Evolutionary conservation across 139 green algal species (phyloP).

Genomic region (Chlamydomonas applanata): DNA sequence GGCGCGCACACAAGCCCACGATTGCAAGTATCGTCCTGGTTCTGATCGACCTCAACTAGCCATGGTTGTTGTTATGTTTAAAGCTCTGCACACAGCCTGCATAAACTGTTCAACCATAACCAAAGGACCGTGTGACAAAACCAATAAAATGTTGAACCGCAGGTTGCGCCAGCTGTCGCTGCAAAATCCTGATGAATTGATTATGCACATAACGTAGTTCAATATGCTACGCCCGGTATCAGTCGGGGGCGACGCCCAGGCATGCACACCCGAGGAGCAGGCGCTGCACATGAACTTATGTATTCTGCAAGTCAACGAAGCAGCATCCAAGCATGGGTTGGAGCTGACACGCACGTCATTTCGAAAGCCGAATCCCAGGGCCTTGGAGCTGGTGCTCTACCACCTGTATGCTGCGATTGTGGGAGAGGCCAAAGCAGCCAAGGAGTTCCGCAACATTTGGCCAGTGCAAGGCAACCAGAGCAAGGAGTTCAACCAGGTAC

Average conservation of each 20-base stretch:
- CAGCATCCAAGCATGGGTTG: conserved; percentile 15
- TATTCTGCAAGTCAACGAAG: conserved; percentile 24
- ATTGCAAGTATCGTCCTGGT: background rate
- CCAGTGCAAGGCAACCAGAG: conserved; percentile 41
- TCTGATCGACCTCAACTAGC: no score
- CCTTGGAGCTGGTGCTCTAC: conserved; percentile 43
- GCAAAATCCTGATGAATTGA: no score
- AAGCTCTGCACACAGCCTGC: no score
- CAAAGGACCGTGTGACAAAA: no score
- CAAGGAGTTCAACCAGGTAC: conserved; percentile 52
- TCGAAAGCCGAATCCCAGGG: conserved; percentile 38
- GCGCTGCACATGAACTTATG: conserved; percentile 31
- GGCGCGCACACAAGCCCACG: background rate
- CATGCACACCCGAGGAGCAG: conserved; percentile 27
- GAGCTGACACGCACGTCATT: conserved; percentile 36
- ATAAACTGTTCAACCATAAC: no score
- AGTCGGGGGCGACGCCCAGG: background rate
- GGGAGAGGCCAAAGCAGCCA: conserved; percentile 17
- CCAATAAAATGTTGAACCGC: no score
- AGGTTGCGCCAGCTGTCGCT: no score
- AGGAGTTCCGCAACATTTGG: conserved; percentile 38
- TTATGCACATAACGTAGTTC: no score
- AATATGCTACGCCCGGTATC: no score
- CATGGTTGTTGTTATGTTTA: no score
- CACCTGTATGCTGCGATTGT: conserved; percentile 25